phyloP scores from a whole-genome alignment of 2,329 filamentous ascomycete species.

The Ceratocystis eucalypticola region DNA sequence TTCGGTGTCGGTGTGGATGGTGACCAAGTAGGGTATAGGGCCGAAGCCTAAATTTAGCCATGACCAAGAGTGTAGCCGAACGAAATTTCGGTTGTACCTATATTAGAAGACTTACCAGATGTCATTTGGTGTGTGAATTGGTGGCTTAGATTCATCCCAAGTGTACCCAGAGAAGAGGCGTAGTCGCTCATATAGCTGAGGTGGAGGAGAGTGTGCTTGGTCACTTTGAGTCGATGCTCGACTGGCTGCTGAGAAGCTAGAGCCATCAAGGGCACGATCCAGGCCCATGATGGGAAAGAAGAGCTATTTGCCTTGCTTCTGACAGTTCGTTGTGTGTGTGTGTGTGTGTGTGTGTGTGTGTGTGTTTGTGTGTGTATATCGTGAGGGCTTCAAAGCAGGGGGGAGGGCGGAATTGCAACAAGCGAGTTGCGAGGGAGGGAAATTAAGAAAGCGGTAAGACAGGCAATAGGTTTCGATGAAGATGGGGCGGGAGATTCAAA shows the following conservation, averaged over 20 bases:
- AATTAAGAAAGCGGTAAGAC: not conserved
- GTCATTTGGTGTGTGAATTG: constrained; percentile 62
- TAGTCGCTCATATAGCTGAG: constrained; percentile 58
- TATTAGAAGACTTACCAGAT: constrained; percentile 52
- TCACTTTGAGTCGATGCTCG: constrained; percentile 2
- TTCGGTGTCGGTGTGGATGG: not conserved
- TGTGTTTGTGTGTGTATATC: not conserved
- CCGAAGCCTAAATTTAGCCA: not conserved
- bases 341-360: not conserved
- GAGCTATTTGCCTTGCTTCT: not conserved
- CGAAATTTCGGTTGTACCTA: not conserved
- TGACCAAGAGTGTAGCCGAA: too few relatives aligned
- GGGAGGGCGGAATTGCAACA: not conserved
- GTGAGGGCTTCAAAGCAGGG: not conserved
- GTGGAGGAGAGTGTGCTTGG: constrained; percentile 35
- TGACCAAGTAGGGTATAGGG: not conserved
- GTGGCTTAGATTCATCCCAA: constrained; percentile 53
- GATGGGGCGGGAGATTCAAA: not conserved
- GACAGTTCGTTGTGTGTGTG: not conserved
- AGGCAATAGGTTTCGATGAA: not conserved
- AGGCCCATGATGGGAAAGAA: constrained; percentile 12
- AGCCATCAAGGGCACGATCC: constrained; percentile 18
- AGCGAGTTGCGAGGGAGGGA: not conserved
- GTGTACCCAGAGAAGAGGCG: constrained; percentile 60
- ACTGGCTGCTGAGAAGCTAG: constrained; percentile 8